These are phyloP conservation scores for Phlebopus sp. DNA, from an alignment of 1,284 basidiomycete species.

Conservation along the genomic window DNA sequence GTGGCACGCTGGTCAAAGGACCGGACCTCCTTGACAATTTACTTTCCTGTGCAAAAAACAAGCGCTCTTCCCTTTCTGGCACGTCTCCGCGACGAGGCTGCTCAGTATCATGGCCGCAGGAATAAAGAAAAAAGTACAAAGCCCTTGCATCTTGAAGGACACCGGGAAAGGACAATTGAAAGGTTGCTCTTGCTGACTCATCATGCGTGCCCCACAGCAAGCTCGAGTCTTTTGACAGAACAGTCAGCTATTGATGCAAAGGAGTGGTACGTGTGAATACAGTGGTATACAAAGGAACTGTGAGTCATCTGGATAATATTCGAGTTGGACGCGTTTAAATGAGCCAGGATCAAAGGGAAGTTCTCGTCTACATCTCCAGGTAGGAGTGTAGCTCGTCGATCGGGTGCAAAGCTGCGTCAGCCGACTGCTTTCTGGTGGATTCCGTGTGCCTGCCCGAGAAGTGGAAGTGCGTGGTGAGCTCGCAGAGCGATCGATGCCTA, in stretches of 20 bases:
- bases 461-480: conserved; percentile 12
- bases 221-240: neutral
- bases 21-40: neutral
- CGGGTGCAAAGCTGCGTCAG: conserved; percentile 7
- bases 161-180: conserved; percentile 13
- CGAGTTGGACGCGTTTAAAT: neutral
- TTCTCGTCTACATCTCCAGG: conserved; percentile 13
- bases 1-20: conserved; percentile 6
- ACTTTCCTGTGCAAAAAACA: neutral
- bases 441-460: too few species aligned
- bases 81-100: conserved; percentile 2
- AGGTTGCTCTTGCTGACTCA: conserved; percentile 11
- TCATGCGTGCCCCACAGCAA: conserved; percentile 1
- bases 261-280: conserved; percentile 6
- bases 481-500: conserved; percentile 22
- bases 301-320: neutral
- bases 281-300: conserved; percentile 11
- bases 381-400: conserved; percentile 26
- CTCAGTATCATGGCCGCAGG: neutral
- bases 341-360: neutral
- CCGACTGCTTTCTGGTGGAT: neutral
- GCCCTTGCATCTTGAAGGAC: neutral
- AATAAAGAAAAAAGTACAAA: conserved; percentile 3
- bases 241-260: neutral
- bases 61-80: neutral